Evolutionary conservation across 208 protist genomes (phyloP), one percentile per base, ranked within the genome.

Genomic region (Leptomonas pyrrhocoris): DNA sequence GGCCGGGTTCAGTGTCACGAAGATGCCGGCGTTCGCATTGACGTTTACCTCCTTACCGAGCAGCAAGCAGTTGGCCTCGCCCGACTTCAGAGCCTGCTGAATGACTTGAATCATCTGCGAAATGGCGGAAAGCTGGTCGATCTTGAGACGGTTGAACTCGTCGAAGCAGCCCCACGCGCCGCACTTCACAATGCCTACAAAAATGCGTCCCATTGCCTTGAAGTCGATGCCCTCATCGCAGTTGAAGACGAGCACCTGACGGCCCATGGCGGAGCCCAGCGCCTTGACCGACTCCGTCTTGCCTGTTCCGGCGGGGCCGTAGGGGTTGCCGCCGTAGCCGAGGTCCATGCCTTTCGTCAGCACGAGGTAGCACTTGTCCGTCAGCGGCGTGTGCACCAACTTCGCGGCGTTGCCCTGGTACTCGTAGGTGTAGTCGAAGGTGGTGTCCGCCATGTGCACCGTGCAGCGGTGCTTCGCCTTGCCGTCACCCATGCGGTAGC

Each of bases 241-340:
- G 86, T 98, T 98, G 70, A 98, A 98, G n/a, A 98, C 94, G 21
- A 98, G 83, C 51, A 98, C 93, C 73, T 97, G 96, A 12, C 96
- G 91, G 1, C 95, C 97, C 80, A 98, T 91, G 4, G 90, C 94
- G 21, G 84, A 89, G 38, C 94, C 95, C 7, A 98, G 82, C 13
- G 96, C 95, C 84, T 98, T 98, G 13, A 98, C 93, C 25, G 98
- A 99, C 80, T 99, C 98, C 7, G 98, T 99, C 84, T 99, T 99
- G 58, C 98, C 98, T 6, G 98, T 99, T 45, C 98, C 97, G 1
- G 98, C 97, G 11, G 98, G 98, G 23, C 98, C 98, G 63, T 98
- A 98, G 7, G 97, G 98, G 71, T 98, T 98, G 53, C 97, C 97
- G 43, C 98, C 98, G 77, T 99, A 97, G 64, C 96, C 96, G 21